Base-by-base conservation (phyloP, 2,329 filamentous ascomycete genomes). In the Xylariaceae sp. region DNA sequence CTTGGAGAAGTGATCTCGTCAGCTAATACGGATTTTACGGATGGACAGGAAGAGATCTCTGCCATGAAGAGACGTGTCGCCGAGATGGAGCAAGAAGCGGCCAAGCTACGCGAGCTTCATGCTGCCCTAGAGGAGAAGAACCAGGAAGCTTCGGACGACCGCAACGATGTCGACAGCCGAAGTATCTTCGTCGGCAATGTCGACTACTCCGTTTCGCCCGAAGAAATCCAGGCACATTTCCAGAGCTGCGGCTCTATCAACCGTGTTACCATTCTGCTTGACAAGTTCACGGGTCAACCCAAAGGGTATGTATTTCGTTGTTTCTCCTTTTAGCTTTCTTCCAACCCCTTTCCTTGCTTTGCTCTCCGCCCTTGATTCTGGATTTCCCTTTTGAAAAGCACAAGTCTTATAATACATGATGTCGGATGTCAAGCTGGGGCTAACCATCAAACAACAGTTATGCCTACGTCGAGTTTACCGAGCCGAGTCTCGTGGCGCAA, bases 141-240 rank as follows among this genome's bases (percentile, higher is more conserved):
- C 64, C 87, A 91, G 65, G 90, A 90, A 68, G 81, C 94, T 62
- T 85, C 88, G 66, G 94, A 97, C 73, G 92, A 92, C 78, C 96
- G 95, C 76, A 92, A 97, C 74, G 95, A 97, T 67, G 87, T 99
- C 61, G 94, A 99, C 76, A 88, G 88, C 66, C 88, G 94, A 70
- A 97, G 92, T 77, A 92, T 99, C 75, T 99, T 99, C 74, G 94
- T 99, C 50, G 94, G 94, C 67, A 99, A 99, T 69, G 94, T 99
- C 66, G 94, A 99, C 77, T 99, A 99, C 76, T 92, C 90, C 63
- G 92, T 93, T 18, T 95, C 92, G 34, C 94, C 94, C 2, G 94
- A 99, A 77, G 94, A 99, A 79, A 94, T 99, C 61, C 94, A 99
- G 79, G 90, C 92, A 61, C 94, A 99, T 73, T 99, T 99, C 78